Base-by-base conservation (phyloP, 2,329 filamentous ascomycete species). In the Plectosphaerella cucumerina region DNA sequence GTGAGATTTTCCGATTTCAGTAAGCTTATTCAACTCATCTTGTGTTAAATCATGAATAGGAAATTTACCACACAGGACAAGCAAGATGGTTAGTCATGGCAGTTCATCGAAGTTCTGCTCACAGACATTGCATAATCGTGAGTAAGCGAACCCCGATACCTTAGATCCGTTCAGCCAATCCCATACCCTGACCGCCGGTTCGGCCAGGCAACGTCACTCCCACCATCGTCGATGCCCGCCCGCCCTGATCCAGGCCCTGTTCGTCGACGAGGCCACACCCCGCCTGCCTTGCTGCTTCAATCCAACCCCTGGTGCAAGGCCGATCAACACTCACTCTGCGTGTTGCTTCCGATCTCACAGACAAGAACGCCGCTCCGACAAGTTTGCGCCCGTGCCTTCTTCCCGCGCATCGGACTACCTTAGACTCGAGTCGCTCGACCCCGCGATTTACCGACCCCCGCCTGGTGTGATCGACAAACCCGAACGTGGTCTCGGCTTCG, bases 121-220 rank as follows among this genome's bases (percentile, higher is more conserved):
- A n/a, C n/a, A n/a, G n/a, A n/a, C n/a, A 31, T 2, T 39, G 33
- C 45, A 37, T 47, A 47, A 47, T 34, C 14, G 21, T 23, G 22
- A 39, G 45, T 47, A 47, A 47, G 33, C 33, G 2, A 22, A 17
- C 14, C 14, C 33, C 33, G 33, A 17, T 39, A 47, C 18, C 12
- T 35, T 17, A 3, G n/a, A 39, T 22, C n/a, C 11, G 9, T 21
- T 34, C 33, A 20, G 45, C 45, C 17, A 39, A 47, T 39, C 45
- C 23, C n/a, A 6, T 17, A 33, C 20, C 33, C 21, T 23, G 43
- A 18, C 43, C 12, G 23, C 31, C 14, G 45, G 31, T 47, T 47
- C 35, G 45, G 34, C 45, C 45, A 47, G 45, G 45, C 45, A 47
- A 47, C 45, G 45, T 47, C 45, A 47, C 44, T 35, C 44, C 20